phyloP scores from a whole-genome alignment of 352 stramenopile genomes.

The Pythium pectinolyticum region DNA sequence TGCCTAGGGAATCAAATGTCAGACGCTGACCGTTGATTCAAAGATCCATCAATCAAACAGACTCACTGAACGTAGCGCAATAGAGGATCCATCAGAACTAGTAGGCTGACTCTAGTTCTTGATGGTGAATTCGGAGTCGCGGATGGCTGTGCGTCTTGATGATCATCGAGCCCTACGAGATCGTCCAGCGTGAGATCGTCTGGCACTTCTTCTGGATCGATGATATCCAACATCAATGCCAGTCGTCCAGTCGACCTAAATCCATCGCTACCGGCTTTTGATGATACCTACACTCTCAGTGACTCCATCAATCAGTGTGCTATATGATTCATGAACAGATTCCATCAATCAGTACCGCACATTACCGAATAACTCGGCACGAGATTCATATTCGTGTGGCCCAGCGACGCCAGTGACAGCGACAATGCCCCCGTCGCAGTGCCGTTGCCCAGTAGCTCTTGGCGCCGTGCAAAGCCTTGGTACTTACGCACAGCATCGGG shows the following conservation, averaged over 20 bases:
- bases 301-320: no score
- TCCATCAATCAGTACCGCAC: no score
- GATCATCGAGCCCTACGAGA: neutral
- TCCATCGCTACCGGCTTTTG: slow-evolving; percentile 4
- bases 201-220: slow-evolving; percentile 18
- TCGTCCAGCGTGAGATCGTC: slow-evolving; percentile 22
- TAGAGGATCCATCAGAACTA: neutral
- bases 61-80: slow-evolving; percentile 13
- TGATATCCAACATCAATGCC: slow-evolving; percentile 9
- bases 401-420: slow-evolving; percentile 31
- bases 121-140: neutral
- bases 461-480: slow-evolving; percentile 52
- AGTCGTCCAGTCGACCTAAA: slow-evolving; percentile 5
- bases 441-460: slow-evolving; percentile 36
- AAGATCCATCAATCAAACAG: no score
- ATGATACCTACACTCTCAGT: slow-evolving; percentile 19
- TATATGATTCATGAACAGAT: no score
- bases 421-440: slow-evolving; percentile 6
- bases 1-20: slow-evolving; percentile 1
- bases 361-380: slow-evolving; percentile 62
- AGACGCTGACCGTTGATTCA: no score
- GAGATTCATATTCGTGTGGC: slow-evolving; percentile 56
- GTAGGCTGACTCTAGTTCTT: neutral
- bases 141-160: neutral
- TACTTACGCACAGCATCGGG: slow-evolving; percentile 57